A percentile compares a stretch with the other conserved stretches of the same genome.
phyloP scores from a whole-genome alignment of 169 alveolate species.

The Plasmodium billcollinsi region DNA sequence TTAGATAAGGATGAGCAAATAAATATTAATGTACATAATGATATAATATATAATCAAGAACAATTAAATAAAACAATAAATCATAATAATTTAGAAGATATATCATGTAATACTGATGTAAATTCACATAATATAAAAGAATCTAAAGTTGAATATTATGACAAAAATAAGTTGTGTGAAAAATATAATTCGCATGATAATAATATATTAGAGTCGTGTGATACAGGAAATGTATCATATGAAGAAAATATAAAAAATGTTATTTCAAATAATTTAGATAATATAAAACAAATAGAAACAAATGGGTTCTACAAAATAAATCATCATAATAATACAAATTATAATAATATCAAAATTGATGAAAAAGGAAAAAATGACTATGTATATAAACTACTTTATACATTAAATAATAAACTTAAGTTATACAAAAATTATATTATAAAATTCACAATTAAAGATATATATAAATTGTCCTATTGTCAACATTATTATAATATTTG shows the following conservation, averaged over 20 bases:
- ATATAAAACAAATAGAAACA: background rate
- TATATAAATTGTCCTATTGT: slow-evolving; percentile 58
- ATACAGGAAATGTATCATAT: background rate
- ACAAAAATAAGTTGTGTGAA: background rate
- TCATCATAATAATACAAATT: background rate
- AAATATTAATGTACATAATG: no score
- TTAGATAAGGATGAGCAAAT: background rate
- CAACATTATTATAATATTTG: slow-evolving; percentile 21
- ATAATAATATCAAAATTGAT: background rate
- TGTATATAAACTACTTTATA: slow-evolving; percentile 26
- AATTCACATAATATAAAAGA: slow-evolving; percentile 4
- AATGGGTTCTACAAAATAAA: background rate
- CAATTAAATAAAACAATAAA: background rate
- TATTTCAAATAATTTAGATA: background rate
- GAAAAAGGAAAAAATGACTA: slow-evolving; percentile 20
- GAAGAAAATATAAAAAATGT: background rate
- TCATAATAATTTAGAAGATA: slow-evolving; percentile 8
- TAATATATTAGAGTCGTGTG: background rate
- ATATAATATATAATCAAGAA: background rate
- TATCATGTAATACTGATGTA: slow-evolving; percentile 25
- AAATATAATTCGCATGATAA: no score
- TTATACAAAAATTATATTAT: background rate
- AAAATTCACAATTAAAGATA: slow-evolving; percentile 8
- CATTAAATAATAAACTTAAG: background rate
- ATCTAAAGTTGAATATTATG: background rate